Evolutionary conservation across 228 moss, liverwort and hornwort genomes (phyloP).

Genomic region (Sphagnum magellanicum): DNA sequence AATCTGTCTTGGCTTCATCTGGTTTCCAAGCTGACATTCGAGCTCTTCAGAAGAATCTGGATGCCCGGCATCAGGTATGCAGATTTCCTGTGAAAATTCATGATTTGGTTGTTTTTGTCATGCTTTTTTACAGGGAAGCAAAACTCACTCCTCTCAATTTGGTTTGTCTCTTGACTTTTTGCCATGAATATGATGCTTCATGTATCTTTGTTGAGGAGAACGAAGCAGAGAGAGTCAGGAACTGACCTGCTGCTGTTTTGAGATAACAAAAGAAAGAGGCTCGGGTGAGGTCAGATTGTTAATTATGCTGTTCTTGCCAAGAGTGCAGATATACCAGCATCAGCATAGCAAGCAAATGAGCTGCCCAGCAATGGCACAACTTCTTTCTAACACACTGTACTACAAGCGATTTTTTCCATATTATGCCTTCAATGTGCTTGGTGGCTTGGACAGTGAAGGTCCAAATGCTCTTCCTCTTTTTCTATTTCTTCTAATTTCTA

Average conservation of each 20-base stretch:
- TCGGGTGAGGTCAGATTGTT: too few relatives aligned
- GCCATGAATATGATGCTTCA: too few relatives aligned
- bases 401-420: conserved; percentile 98
- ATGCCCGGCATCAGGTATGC: conserved; percentile 78
- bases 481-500: background rate
- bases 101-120: too few relatives aligned
- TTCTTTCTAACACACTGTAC: conserved; percentile 91
- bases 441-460: conserved; percentile 89
- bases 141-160: too few relatives aligned
- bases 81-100: background rate
- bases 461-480: background rate
- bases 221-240: background rate
- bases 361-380: conserved; percentile 96
- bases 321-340: conserved; percentile 69
- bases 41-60: conserved; percentile 81
- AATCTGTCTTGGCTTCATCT: conserved; percentile 79
- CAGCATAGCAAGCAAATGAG: conserved; percentile 95
- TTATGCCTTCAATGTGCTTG: conserved; percentile 93
- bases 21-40: conserved; percentile 88
- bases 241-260: background rate
- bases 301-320: too few relatives aligned
- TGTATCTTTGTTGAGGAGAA: too few relatives aligned
- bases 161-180: too few relatives aligned
- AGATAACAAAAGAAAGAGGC: too few relatives aligned
- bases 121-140: too few relatives aligned